phyloP scores from a whole-genome alignment of 1,284 basidiomycete species.

The Moesziomyces aphidis region DNA sequence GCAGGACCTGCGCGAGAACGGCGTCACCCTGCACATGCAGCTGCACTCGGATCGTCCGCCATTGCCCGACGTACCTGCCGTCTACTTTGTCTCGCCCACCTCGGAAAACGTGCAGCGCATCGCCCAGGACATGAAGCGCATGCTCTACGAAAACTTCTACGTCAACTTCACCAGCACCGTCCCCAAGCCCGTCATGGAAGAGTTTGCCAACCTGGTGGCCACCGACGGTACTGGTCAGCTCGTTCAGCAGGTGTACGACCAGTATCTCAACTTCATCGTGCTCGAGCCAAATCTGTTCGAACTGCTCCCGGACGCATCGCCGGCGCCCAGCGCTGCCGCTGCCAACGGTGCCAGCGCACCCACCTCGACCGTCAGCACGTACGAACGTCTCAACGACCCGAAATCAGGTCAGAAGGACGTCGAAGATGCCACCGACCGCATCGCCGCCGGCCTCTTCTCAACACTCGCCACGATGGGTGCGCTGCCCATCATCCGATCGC shows the following conservation, averaged over 20 bases:
- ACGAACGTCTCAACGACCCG: constrained; percentile 92
- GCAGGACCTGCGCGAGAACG: constrained; percentile 94
- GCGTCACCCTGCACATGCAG: constrained; percentile 96
- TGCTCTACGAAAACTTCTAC: constrained; percentile 91
- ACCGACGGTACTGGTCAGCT: constrained; percentile 82
- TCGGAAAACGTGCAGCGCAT: constrained; percentile 81
- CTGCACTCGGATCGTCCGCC: constrained; percentile 89
- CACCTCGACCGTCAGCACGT: constrained; percentile 71
- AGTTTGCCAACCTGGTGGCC: constrained; percentile 89
- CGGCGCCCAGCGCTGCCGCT: constrained; percentile 45
- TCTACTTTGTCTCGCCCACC: constrained; percentile 96
- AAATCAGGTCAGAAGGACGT: constrained; percentile 89
- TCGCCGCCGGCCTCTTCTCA: constrained; percentile 91
- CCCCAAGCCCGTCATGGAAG: constrained; percentile 87
- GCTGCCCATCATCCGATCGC: constrained; percentile 93
- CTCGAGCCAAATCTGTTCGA: constrained; percentile 96
- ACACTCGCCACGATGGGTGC: constrained; percentile 91
- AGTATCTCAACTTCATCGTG: constrained; percentile 95
- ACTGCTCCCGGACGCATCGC: constrained; percentile 74
- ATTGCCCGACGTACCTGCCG: constrained; percentile 92
- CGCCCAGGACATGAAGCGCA: constrained; percentile 77
- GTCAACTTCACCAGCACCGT: constrained; percentile 95
- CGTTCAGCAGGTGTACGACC: constrained; percentile 69
- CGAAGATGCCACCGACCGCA: constrained; percentile 90
- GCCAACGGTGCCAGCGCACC: constrained; percentile 43